phyloP scores from a whole-genome alignment of 1,284 basidiomycete species.

The Thecaphora thlaspeos region DNA sequence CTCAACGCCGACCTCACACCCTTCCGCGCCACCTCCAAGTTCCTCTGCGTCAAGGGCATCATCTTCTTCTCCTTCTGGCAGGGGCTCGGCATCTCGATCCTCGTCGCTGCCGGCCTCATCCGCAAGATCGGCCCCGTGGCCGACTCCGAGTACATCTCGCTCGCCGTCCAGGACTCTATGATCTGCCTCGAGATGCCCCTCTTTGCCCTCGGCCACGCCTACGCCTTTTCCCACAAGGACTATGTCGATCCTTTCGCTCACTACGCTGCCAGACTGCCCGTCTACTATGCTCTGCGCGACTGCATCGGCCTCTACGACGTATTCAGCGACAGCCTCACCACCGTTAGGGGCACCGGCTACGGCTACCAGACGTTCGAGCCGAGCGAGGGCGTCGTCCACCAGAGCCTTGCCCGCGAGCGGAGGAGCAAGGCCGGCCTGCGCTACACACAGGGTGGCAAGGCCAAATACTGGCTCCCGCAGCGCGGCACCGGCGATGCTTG shows the following conservation, averaged over 20 bases:
- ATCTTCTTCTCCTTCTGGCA: slow-evolving; percentile 99
- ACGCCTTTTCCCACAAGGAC: slow-evolving; percentile 66
- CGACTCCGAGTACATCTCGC: slow-evolving; percentile 66
- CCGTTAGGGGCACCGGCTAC: slow-evolving; percentile 83
- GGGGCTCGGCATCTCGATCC: slow-evolving; percentile 73
- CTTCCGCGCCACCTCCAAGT: slow-evolving; percentile 60
- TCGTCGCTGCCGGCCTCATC: slow-evolving; percentile 79
- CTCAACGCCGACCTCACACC: slow-evolving; percentile 47
- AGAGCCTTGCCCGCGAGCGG: slow-evolving; percentile 37
- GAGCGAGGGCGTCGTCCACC: slow-evolving; percentile 84
- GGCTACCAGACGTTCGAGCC: slow-evolving; percentile 95
- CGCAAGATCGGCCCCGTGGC: slow-evolving; percentile 71
- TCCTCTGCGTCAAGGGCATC: slow-evolving; percentile 90
- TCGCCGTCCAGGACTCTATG: slow-evolving; percentile 52
- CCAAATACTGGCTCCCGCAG: slow-evolving; percentile 58
- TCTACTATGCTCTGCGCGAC: slow-evolving; percentile 74
- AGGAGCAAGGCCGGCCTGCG: slow-evolving; percentile 67
- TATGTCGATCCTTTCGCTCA: slow-evolving; percentile 43
- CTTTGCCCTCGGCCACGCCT: slow-evolving; percentile 89
- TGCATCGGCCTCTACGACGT: slow-evolving; percentile 74
- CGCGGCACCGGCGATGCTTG: slow-evolving; percentile 24
- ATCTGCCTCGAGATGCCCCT: slow-evolving; percentile 98
- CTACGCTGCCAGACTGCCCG: slow-evolving; percentile 47
- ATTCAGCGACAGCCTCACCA: slow-evolving; percentile 77
- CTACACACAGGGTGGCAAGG: slow-evolving; percentile 81